Conservation (phyloP, 2,329 filamentous ascomycete genomes). For the Dichotomopilus funicola region DNA sequence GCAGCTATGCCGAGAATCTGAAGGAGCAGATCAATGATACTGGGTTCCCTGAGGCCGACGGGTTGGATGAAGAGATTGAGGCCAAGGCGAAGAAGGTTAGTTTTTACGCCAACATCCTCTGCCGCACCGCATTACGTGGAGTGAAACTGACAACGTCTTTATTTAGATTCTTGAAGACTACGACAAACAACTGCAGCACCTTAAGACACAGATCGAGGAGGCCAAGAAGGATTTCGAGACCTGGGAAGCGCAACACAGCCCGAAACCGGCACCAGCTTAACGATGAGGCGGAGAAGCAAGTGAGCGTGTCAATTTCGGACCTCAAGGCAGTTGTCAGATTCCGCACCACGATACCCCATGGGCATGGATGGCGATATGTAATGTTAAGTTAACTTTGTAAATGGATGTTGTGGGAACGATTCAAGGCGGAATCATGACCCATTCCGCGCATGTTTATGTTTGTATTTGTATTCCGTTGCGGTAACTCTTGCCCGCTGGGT, state of each 20-base stretch:
- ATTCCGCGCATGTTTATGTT: no score
- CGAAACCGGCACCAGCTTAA: constrained; percentile 29
- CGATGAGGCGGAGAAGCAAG: no score
- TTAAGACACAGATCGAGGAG: constrained; percentile 65
- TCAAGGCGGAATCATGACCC: no score
- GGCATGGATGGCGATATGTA: no score
- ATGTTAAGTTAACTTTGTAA: no score
- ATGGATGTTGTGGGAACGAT: no score
- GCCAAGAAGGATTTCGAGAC: constrained; percentile 51
- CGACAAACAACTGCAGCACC: constrained; percentile 69
- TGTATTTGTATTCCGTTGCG: no score
- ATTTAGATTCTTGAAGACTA: constrained; percentile 70
- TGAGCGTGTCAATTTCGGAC: no score
- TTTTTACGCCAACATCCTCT: background rate
- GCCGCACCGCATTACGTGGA: constrained; percentile 11
- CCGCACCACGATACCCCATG: no score
- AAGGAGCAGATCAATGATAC: constrained; percentile 68
- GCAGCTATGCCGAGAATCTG: constrained; percentile 65
- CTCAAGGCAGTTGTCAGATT: no score
- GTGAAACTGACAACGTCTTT: constrained; percentile 18
- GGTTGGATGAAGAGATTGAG: constrained; percentile 63
- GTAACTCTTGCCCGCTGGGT: no score
- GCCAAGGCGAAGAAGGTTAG: constrained; percentile 67
- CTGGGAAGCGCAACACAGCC: constrained; percentile 47
- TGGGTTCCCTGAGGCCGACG: constrained; percentile 47